These are phyloP conservation scores for Corrigiola litoralis DNA, from an alignment of 179 eudicot genomes.

Conservation along the genomic window DNA sequence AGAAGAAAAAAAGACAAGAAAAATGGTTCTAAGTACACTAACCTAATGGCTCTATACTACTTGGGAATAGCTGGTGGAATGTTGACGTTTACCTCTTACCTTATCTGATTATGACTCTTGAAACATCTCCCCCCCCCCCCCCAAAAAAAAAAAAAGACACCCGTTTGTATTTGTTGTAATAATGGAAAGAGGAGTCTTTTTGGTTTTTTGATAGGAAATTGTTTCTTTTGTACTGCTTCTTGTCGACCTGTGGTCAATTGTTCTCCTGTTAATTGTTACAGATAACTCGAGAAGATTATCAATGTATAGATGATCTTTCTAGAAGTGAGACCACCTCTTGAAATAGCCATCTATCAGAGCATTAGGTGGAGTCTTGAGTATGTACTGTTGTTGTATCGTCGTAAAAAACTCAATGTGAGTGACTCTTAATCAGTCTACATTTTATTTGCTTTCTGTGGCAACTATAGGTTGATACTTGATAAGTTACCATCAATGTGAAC, in stretches of 20 bases:
- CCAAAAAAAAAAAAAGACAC: no score
- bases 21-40: no score
- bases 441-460: slow-evolving; percentile 12
- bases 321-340: neutral
- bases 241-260: neutral
- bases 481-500: slow-evolving; percentile 13
- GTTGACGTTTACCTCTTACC: no score
- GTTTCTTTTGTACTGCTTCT: no score
- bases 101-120: no score
- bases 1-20: no score
- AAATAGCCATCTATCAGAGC: neutral
- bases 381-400: neutral
- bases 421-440: slow-evolving; percentile 12
- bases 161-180: no score
- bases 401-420: slow-evolving; percentile 2
- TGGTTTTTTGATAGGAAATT: no score
- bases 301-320: neutral
- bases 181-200: no score
- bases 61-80: no score
- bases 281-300: neutral
- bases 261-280: neutral
- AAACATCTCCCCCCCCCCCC: no score
- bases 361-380: neutral
- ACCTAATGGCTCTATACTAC: no score
- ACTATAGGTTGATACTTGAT: slow-evolving; percentile 4